These are phyloP conservation scores for Cryptococcus amylolentus DNA, from an alignment of 1,284 basidiomycete species.

Conservation along the genomic window DNA sequence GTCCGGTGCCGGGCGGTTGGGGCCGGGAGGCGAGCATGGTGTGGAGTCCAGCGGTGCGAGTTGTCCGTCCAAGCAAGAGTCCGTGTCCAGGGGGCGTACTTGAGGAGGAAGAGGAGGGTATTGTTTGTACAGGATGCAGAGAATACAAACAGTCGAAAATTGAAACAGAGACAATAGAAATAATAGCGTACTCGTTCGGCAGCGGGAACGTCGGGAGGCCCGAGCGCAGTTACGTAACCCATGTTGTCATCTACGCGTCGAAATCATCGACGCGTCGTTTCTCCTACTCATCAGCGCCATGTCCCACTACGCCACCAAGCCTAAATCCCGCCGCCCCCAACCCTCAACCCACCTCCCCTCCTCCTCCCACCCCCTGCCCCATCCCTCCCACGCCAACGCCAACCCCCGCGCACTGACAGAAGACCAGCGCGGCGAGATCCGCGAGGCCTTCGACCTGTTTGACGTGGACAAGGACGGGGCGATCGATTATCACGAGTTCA, in stretches of 20 bases:
- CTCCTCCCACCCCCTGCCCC: neutral
- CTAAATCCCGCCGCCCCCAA: slow-evolving; percentile 10
- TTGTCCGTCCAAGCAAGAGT: no score
- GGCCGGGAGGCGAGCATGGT: neutral
- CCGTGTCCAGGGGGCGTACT: no score
- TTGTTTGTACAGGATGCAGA: no score
- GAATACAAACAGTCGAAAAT: no score
- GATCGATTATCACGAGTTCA: slow-evolving; percentile 96
- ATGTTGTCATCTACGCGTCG: neutral
- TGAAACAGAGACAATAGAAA: no score
- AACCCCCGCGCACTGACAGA: slow-evolving; percentile 62
- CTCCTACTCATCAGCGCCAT: neutral
- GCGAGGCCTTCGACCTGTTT: slow-evolving; percentile 98
- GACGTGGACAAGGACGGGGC: slow-evolving; percentile 98
- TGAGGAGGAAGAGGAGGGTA: no score
- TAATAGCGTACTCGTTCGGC: no score
- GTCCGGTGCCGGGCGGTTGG: neutral
- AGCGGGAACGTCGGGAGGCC: no score
- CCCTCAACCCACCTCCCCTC: neutral
- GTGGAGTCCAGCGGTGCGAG: no score
- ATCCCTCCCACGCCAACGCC: neutral
- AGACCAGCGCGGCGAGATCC: slow-evolving; percentile 95
- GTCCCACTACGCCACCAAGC: slow-evolving; percentile 14
- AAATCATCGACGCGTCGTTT: neutral
- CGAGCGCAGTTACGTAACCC: no score